Percentiles rank a stretch among this genome's conserved stretches.
Conservation (phyloP, 2,329 filamentous ascomycete genomes). For the Cytospora piceae region DNA sequence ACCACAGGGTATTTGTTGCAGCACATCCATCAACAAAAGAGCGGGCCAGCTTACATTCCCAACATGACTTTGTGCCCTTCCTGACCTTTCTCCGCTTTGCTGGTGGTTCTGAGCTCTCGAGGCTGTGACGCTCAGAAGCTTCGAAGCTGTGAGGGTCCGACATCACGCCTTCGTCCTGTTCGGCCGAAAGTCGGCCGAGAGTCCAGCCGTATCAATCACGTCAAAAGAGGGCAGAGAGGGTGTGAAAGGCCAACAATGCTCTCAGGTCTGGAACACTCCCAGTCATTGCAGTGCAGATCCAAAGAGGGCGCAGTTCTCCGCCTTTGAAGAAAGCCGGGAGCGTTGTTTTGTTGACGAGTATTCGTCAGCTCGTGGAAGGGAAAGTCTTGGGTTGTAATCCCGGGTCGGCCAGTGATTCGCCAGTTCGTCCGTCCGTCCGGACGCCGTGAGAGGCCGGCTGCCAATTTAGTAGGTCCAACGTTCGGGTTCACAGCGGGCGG, state of each 20-base stretch:
- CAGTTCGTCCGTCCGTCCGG: conserved; percentile 16
- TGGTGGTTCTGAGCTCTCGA: conserved; percentile 31
- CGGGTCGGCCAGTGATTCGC: conserved; percentile 5
- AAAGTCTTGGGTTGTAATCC: neutral
- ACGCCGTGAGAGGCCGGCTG: conserved; percentile 2
- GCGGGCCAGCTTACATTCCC: conserved; percentile 51
- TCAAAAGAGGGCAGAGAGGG: neutral
- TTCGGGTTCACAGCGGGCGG: neutral
- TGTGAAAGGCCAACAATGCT: neutral
- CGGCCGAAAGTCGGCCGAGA: conserved; percentile 29
- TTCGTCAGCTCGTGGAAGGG: conserved; percentile 25
- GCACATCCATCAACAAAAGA: neutral
- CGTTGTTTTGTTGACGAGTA: conserved; percentile 2
- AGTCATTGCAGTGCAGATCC: neutral
- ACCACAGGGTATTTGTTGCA: conserved; percentile 9
- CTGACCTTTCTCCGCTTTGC: conserved; percentile 49
- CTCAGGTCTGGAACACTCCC: neutral
- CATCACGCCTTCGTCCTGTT: conserved; percentile 16
- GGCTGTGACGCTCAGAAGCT: conserved; percentile 1
- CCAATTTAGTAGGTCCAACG: neutral
- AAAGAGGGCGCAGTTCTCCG: conserved; percentile 13
- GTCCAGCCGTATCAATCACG: neutral
- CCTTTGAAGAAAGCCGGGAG: conserved; percentile 16
- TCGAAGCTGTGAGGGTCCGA: conserved; percentile 13
- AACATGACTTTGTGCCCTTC: conserved; percentile 60